Conservation (phyloP, 768 basidiomycete species). For the Strobilomyces echinocephalus region DNA sequence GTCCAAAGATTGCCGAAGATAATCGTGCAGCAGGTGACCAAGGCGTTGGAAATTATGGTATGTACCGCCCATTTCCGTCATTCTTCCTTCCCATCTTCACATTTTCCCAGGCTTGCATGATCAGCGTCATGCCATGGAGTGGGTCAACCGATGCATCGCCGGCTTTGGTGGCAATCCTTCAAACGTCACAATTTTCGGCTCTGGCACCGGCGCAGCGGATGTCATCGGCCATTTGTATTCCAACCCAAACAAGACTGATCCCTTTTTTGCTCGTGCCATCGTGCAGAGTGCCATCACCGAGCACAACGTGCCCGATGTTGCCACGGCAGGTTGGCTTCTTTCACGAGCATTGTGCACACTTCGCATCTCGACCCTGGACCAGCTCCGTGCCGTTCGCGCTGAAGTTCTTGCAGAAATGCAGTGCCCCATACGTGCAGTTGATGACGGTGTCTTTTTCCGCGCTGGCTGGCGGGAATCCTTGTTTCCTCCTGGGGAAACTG, state of each 20-base stretch:
- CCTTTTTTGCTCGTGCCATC: conserved; percentile 69
- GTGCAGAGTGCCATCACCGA: conserved; percentile 70
- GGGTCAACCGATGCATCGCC: conserved; percentile 54
- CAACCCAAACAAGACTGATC: conserved; percentile 49
- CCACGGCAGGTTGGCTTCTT: conserved; percentile 61
- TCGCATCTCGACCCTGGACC: conserved; percentile 50
- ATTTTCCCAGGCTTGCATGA: conserved; percentile 51
- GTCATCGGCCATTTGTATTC: conserved; percentile 64
- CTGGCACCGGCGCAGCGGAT: conserved; percentile 45
- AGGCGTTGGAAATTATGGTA: conserved; percentile 77
- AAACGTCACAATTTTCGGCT: conserved; percentile 40
- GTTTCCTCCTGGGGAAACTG: conserved; percentile 25
- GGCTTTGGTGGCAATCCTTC: conserved; percentile 66
- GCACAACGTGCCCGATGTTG: conserved; percentile 53
- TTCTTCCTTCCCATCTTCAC: conserved; percentile 1
- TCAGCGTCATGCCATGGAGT: conserved; percentile 60
- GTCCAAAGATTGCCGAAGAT: conserved; percentile 60
- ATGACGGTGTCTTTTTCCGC: conserved; percentile 68
- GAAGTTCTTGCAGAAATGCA: conserved; percentile 53
- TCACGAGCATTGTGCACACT: conserved; percentile 58
- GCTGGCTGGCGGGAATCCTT: conserved; percentile 52
- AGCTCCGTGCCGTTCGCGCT: conserved; percentile 55
- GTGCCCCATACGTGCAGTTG: conserved; percentile 51
- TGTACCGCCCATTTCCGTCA: conserved; percentile 14
- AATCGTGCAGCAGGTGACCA: conserved; percentile 60